phyloP scores from a whole-genome alignment of 2,329 filamentous ascomycete genomes.

The Aaosphaeria arxii region DNA sequence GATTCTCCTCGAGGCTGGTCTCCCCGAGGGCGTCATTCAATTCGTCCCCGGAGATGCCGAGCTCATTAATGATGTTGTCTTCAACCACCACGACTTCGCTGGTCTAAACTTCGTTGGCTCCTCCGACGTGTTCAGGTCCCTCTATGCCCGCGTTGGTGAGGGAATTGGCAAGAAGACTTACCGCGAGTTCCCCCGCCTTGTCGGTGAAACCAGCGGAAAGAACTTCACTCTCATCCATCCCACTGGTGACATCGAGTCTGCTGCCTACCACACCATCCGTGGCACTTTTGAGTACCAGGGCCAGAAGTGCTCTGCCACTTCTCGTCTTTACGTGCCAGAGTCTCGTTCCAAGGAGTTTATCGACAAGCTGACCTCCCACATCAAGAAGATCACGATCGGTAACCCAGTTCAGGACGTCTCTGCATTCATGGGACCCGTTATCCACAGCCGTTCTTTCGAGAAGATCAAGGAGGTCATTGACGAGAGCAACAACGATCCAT shows the following conservation, averaged over 20 bases:
- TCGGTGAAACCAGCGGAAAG: slow-evolving; percentile 89
- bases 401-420: slow-evolving; percentile 61
- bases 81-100: slow-evolving; percentile 77
- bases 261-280: slow-evolving; percentile 76
- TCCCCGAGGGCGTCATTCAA: slow-evolving; percentile 84
- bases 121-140: slow-evolving; percentile 82
- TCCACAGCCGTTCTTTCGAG: slow-evolving; percentile 77
- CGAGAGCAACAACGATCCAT: slow-evolving; percentile 68
- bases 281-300: slow-evolving; percentile 89
- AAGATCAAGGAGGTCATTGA: slow-evolving; percentile 77
- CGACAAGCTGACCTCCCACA: slow-evolving; percentile 56
- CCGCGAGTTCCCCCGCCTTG: slow-evolving; percentile 79
- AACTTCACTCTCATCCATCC: slow-evolving; percentile 85
- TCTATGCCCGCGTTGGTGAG: slow-evolving; percentile 84
- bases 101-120: slow-evolving; percentile 92
- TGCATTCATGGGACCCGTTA: slow-evolving; percentile 85
- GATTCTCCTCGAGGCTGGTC: slow-evolving; percentile 86
- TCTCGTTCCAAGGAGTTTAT: slow-evolving; percentile 71
- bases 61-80: slow-evolving; percentile 73
- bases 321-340: slow-evolving; percentile 72
- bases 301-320: slow-evolving; percentile 87
- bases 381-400: slow-evolving; percentile 60
- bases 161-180: slow-evolving; percentile 81
- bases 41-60: slow-evolving; percentile 88
- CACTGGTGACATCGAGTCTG: slow-evolving; percentile 74